Percentiles rank a stretch among this genome's conserved stretches.
These are phyloP conservation scores for Cyberlindnera maclurae DNA, from an alignment of 805 yeast genomes.

Conservation along the genomic window DNA sequence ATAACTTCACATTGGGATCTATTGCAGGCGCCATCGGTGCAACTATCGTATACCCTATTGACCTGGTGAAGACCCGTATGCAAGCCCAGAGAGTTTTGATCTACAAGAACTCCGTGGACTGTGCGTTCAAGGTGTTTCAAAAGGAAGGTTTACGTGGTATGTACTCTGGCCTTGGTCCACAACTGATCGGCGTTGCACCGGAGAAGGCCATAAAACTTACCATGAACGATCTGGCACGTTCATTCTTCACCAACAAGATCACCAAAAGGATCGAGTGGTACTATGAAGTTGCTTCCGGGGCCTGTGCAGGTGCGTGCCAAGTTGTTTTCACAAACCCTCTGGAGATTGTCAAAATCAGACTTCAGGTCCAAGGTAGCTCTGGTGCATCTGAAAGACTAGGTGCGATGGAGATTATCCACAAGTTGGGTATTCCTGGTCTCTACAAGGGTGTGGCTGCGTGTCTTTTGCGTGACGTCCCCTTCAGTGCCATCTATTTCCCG, in stretches of 20 bases:
- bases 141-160: slow-evolving; percentile 81
- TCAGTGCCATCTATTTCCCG: slow-evolving; percentile 95
- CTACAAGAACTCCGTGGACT: slow-evolving; percentile 79
- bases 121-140: slow-evolving; percentile 68
- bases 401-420: slow-evolving; percentile 68
- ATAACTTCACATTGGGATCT: slow-evolving; percentile 86
- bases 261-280: slow-evolving; percentile 42
- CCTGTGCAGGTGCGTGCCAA: slow-evolving; percentile 94
- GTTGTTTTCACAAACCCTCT: slow-evolving; percentile 93
- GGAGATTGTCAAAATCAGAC: slow-evolving; percentile 90
- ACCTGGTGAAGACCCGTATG: slow-evolving; percentile 92
- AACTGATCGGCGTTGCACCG: slow-evolving; percentile 95
- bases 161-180: slow-evolving; percentile 91
- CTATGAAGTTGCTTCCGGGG: slow-evolving; percentile 83
- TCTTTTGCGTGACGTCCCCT: slow-evolving; percentile 89
- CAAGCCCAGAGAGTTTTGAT: slow-evolving; percentile 81
- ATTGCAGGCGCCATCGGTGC: slow-evolving; percentile 98
- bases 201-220: slow-evolving; percentile 96
- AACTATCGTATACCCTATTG: slow-evolving; percentile 95
- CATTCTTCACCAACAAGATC: slow-evolving; percentile 49
- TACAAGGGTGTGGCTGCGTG: slow-evolving; percentile 93
- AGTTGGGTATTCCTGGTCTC: slow-evolving; percentile 76
- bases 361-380: slow-evolving; percentile 85
- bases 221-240: slow-evolving; percentile 83
- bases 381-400: slow-evolving; percentile 25